Base-by-base conservation (phyloP, 106 monocot species). In the Acorus gramineus region DNA sequence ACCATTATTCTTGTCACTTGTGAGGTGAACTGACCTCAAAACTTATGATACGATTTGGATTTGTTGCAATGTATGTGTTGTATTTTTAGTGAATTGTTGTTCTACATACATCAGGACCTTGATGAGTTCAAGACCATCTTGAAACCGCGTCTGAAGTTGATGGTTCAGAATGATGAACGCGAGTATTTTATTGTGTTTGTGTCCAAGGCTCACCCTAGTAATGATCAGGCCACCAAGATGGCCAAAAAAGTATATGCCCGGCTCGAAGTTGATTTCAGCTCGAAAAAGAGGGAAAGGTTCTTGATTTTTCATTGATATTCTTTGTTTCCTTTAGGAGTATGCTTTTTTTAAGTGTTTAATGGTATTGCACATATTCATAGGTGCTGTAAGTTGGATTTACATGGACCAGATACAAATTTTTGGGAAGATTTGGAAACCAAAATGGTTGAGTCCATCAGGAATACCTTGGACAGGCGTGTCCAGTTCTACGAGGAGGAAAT, bases 141-240 rank as follows among this genome's bases (percentile, higher is more conserved):
- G 60, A 98, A 92, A 66, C 96, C 96, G 49, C 70, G 96, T 50
- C 68, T 98, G 51, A 98, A 92, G 74, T 71, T 98, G 47, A 87
- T 98, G 62, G 83, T 91, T 65, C 96, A 98, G 78, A 98, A 98
- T 85, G 96, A 98, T 74, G 96, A 98, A 11, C 78, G 77, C 14
- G 96, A 98, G 54, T 98, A 88, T 91, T 92, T 98, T 65, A 88
- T 98, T 69, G 88, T 98, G 13, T 98, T 85, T 81, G 88, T 98
- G 55, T 98, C 96, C 42, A 98, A 82, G 79, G 87, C 81, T 79
- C 82, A 79, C 55, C 91, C 91, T 50, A 80, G 70, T 63, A 88
- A 92, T 77, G 96, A 98, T 47, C 78, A 78, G 71, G 91, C 85
- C 65, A 78, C 83, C 42, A 98, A 92, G 68, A 80, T 92, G 81